Evolutionary conservation across 2,329 filamentous ascomycete genomes (phyloP).

Genomic region (Triangularia setosa): DNA sequence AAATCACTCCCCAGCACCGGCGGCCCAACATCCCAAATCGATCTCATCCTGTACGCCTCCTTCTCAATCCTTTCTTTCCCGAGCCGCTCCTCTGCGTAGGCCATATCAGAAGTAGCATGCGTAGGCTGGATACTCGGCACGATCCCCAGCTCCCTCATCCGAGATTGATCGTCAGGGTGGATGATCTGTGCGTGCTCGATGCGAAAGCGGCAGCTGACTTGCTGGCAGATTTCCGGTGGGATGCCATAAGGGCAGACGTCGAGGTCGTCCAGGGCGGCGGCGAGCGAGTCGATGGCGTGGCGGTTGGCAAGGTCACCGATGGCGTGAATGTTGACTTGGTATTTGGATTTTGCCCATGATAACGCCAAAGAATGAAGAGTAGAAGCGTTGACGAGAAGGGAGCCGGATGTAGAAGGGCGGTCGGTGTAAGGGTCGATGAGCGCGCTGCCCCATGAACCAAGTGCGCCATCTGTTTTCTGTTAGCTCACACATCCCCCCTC

Average conservation of each 20-base stretch:
- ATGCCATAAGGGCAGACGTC: conserved; percentile 43
- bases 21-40: conserved; percentile 50
- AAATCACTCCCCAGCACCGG: conserved; percentile 67
- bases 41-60: conserved; percentile 65
- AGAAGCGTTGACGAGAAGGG: conserved; percentile 62
- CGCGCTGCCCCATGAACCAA: conserved; percentile 69
- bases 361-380: conserved; percentile 50
- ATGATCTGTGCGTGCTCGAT: conserved; percentile 71
- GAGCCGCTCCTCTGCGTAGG: conserved; percentile 59
- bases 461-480: conserved; percentile 53
- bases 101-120: conserved; percentile 68
- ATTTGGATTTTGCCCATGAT: conserved; percentile 58
- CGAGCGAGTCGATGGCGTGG: conserved; percentile 59
- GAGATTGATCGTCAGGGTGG: conserved; percentile 58
- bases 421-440: conserved; percentile 68
- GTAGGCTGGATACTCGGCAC: conserved; percentile 69
- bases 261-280: conserved; percentile 46
- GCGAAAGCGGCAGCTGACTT: conserved; percentile 54
- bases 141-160: conserved; percentile 56
- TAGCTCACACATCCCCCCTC: neutral
- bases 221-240: conserved; percentile 36
- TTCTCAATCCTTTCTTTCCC: conserved; percentile 49
- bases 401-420: conserved; percentile 57
- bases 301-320: conserved; percentile 68
- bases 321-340: conserved; percentile 68